A percentile compares a stretch with the other conserved stretches of the same genome.
phyloP scores from a whole-genome alignment of 1,284 basidiomycete genomes.

The Apiotrichum brassicae region DNA sequence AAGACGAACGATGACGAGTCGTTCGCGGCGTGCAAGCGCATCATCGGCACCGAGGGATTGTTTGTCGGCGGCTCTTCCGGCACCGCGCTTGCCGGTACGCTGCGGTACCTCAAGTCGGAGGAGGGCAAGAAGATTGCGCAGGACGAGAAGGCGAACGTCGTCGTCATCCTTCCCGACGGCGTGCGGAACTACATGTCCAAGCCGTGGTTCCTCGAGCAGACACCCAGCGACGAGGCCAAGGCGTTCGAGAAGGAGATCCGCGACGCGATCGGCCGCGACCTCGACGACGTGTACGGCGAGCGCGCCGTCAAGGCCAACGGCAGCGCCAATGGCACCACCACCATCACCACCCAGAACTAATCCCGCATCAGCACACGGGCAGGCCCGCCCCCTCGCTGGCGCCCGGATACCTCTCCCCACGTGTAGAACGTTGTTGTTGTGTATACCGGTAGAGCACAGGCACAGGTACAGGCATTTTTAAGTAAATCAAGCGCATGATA shows the following conservation, averaged over 20 bases:
- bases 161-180: slow-evolving; percentile 82
- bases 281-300: slow-evolving; percentile 15
- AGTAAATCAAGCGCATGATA: background rate
- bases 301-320: background rate
- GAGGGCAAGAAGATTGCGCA: slow-evolving; percentile 62
- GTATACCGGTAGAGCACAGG: slow-evolving; percentile 6
- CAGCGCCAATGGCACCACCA: background rate
- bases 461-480: slow-evolving; percentile 3
- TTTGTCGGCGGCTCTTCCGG: slow-evolving; percentile 90
- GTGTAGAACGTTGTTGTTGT: slow-evolving; percentile 7
- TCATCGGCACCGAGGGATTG: slow-evolving; percentile 82
- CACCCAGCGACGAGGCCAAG: slow-evolving; percentile 1
- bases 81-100: slow-evolving; percentile 68
- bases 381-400: slow-evolving; percentile 5
- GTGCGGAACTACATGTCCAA: slow-evolving; percentile 97
- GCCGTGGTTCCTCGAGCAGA: slow-evolving; percentile 40
- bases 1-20: slow-evolving; percentile 79
- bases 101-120: slow-evolving; percentile 65
- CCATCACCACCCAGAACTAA: background rate
- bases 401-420: slow-evolving; percentile 6
- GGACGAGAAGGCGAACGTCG: slow-evolving; percentile 73
- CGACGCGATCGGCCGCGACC: slow-evolving; percentile 16
- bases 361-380: slow-evolving; percentile 3
- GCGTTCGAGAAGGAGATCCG: slow-evolving; percentile 12
- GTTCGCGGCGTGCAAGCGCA: slow-evolving; percentile 64